Evolutionary conservation across 129 eudicot species (phyloP), one percentile per base, ranked within the genome.

Genomic region (Kitagawia praeruptora): DNA sequence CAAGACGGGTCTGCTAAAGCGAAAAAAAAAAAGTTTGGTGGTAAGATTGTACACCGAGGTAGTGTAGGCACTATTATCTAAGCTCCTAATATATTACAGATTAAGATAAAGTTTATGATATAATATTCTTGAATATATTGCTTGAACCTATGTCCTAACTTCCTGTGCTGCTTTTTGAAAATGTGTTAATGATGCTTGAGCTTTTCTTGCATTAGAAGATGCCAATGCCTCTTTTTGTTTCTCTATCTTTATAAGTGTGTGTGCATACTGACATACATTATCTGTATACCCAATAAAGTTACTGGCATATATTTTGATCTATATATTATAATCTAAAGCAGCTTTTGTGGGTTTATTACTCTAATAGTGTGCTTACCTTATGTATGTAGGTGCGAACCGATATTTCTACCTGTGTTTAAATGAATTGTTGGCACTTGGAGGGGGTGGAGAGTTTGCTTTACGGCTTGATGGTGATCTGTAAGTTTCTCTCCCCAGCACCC

Each of bases 371-470:
- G 2, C 54, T 42, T 63, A 54, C 48, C 70, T 10, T 82, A 73
- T 84, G 47, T 75, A 53, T 63, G 37, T 74, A 95, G 98, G 98
- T 81, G 97, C 89, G 75, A 95, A 95, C 77, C 86, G 98, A 80
- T 95, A 90, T 86, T 95, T 84, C 74, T 87, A 85, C 87, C 56
- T 95, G 94, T 95, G 97, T 63, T 78, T 92, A 81, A 92, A 92
- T 84, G 94, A 95, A 79, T 56, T 89, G 80, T 83, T 95, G 69
- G 98, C 97, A 80, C 91, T 95, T 46, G 98, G 98, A 54, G 98
- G 98, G 15, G 98, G 98, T 18, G 96, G 93, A 76, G 86, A 87
- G 58, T 95, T 88, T 84, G 98, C 98, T 45, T 85, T 95, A 78
- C 80, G 91, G 84, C 84, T 95, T 85, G 91, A 90, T 79, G 97